phyloP scores from a whole-genome alignment of 768 basidiomycete species.

The Boletus tylopilopsis region DNA sequence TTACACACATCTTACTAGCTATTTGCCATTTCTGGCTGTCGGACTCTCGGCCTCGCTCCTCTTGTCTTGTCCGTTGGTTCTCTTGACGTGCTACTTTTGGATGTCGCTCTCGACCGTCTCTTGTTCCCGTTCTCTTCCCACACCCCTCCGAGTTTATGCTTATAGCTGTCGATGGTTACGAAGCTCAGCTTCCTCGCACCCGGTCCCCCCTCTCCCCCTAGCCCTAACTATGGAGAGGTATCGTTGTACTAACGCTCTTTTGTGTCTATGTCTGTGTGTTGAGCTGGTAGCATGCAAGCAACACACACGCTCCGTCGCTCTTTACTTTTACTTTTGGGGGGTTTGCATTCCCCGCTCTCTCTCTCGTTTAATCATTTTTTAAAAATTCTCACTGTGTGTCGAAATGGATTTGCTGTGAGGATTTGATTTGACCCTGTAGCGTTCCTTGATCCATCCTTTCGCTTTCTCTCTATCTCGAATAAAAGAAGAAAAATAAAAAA shows the following conservation, averaged over 20 bases:
- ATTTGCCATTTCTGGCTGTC: slow-evolving; percentile 8
- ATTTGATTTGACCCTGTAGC: too few relatives aligned
- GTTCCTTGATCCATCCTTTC: too few relatives aligned
- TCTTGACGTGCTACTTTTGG: slow-evolving; percentile 13
- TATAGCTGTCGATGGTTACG: slow-evolving; percentile 15
- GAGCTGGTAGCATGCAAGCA: slow-evolving; percentile 13
- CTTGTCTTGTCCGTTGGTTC: slow-evolving; percentile 14
- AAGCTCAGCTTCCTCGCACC: slow-evolving; percentile 1
- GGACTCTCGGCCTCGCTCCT: slow-evolving; percentile 10
- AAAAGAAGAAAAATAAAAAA: too few relatives aligned
- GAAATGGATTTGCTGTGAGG: too few relatives aligned
- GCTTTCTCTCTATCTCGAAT: too few relatives aligned
- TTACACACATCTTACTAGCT: slow-evolving; percentile 10
- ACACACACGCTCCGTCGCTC: slow-evolving; percentile 1
- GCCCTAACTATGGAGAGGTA: slow-evolving; percentile 15
- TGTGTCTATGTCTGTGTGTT: slow-evolving; percentile 11
- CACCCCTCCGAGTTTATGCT: slow-evolving; percentile 5
- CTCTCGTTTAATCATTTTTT: not conserved
- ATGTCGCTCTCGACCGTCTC: slow-evolving; percentile 2
- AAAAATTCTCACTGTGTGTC: too few relatives aligned
- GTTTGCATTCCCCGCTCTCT: not conserved
- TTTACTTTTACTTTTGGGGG: too few relatives aligned
- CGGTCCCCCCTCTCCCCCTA: slow-evolving; percentile 1
- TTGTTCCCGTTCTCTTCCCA: slow-evolving; percentile 2
- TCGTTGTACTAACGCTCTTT: slow-evolving; percentile 27